Evolutionary conservation across 176 grass and related monocot species (phyloP), one percentile per base, ranked within the genome.

Genomic region (Alloteropsis semialata): DNA sequence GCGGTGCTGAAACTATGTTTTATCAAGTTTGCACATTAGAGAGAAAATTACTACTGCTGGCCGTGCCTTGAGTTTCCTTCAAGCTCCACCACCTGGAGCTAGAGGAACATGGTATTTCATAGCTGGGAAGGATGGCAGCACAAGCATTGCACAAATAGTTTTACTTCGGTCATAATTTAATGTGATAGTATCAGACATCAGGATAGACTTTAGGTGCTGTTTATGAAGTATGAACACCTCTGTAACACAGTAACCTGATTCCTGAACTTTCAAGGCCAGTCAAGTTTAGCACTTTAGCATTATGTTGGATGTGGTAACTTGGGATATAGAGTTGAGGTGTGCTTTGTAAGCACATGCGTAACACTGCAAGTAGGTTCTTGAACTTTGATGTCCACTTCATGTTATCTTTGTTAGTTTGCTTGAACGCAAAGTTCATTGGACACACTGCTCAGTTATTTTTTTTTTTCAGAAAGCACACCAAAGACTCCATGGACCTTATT

Each of bases 381-480:
- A 54, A 62, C 8, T 77, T 67, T 18, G 3, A 44, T 16, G 36
- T 1, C 5, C 4, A 53, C 8, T 28, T 70, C 4, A 51, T 2
- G 69, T 51, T 43, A n/a, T 41, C 48, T 10, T 22, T 54, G 45
- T 54, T 75, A 65, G 32, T 66, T 83, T 75, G 70, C 32, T 64
- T 42, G 5, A 54, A 65, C 59, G 3, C 64, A 73, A 36, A 50
- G 30, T 51, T 70, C 16, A 33, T 7, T 48, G 29, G 56, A 6
- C 42, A 14, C 5, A 17, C 7, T 0, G 5, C 48, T 42, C 24
- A 9, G 13, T 22, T 33, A 2, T n/a, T n/a, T n/a, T 4, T 28
- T 56, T 32, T 30, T 37, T 67, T 25, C 27, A 6, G 3, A 78
- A 57, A 69, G 22, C 48, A 59, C 18, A 69, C 5, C 6, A 28